These are phyloP conservation scores for Coprinopsis marcescibilis DNA, from an alignment of 768 basidiomycete genomes.

Conservation along the genomic window DNA sequence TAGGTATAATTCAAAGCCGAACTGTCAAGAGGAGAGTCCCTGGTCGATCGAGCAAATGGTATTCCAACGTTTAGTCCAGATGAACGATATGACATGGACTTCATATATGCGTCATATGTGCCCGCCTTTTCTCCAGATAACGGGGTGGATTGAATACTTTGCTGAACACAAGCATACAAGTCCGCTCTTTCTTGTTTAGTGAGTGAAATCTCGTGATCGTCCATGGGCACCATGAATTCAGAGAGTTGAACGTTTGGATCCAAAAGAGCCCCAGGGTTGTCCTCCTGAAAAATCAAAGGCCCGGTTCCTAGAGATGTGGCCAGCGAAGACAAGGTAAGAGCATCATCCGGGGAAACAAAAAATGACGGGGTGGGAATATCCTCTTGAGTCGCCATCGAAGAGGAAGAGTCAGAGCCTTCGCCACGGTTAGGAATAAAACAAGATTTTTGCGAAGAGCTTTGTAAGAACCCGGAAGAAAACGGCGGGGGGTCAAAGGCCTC, in stretches of 20 bases:
- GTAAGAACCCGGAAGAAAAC: slow-evolving; percentile 1
- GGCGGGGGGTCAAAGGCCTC: slow-evolving; percentile 15
- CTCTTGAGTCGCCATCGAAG: slow-evolving; percentile 10
- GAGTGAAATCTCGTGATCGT: slow-evolving; percentile 27
- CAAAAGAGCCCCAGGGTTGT: slow-evolving; percentile 5
- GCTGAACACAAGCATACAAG: slow-evolving; percentile 46
- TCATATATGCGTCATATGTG: slow-evolving; percentile 48
- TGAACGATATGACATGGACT: slow-evolving; percentile 28
- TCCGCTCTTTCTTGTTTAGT: slow-evolving; percentile 41
- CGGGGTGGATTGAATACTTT: slow-evolving; percentile 37
- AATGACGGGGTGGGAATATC: slow-evolving; percentile 16
- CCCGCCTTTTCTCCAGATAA: slow-evolving; percentile 48
- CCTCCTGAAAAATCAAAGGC: not conserved
- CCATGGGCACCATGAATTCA: slow-evolving; percentile 12
- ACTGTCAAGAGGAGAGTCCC: not conserved
- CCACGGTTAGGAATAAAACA: slow-evolving; percentile 24
- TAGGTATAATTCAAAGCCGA: not conserved
- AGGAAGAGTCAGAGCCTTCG: slow-evolving; percentile 16
- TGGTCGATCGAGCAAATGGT: not conserved
- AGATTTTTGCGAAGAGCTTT: slow-evolving; percentile 17
- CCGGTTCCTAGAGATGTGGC: slow-evolving; percentile 11
- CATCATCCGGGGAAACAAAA: slow-evolving; percentile 14
- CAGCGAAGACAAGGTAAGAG: slow-evolving; percentile 8
- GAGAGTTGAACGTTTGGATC: slow-evolving; percentile 12
- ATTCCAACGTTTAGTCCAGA: not conserved